These are phyloP conservation scores for Hymenoscyphus linearis DNA, from an alignment of 2,329 filamentous ascomycete genomes.

Conservation along the genomic window DNA sequence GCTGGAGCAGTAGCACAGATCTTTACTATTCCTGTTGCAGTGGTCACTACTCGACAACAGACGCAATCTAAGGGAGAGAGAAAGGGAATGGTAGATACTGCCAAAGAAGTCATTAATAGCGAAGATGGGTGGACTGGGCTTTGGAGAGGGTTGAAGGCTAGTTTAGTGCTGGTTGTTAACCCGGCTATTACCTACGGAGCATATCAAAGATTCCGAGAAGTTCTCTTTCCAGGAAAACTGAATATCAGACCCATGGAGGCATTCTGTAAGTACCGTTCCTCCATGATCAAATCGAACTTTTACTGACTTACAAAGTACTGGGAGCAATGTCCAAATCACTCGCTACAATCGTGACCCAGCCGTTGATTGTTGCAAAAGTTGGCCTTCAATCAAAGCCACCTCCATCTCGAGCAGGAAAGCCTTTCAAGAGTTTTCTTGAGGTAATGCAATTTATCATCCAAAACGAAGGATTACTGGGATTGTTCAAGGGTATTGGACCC, in stretches of 20 bases:
- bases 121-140: slow-evolving; percentile 86
- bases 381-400: slow-evolving; percentile 92
- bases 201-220: slow-evolving; percentile 79
- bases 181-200: slow-evolving; percentile 97
- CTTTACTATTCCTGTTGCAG: slow-evolving; percentile 93
- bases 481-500: slow-evolving; percentile 95
- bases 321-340: slow-evolving; percentile 89
- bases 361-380: slow-evolving; percentile 95
- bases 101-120: slow-evolving; percentile 79
- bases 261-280: slow-evolving; percentile 62
- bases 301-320: slow-evolving; percentile 54
- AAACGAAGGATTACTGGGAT: slow-evolving; percentile 73
- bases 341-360: slow-evolving; percentile 88
- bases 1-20: slow-evolving; percentile 89
- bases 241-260: slow-evolving; percentile 79
- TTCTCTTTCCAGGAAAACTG: slow-evolving; percentile 71
- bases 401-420: slow-evolving; percentile 75
- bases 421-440: slow-evolving; percentile 88
- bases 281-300: not conserved
- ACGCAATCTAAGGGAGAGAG: slow-evolving; percentile 80
- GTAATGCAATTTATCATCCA: slow-evolving; percentile 93
- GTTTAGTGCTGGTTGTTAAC: slow-evolving; percentile 90
- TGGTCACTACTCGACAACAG: slow-evolving; percentile 93
- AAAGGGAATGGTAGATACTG: slow-evolving; percentile 83
- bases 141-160: slow-evolving; percentile 94